Evolutionary conservation across 441 rosid genomes (phyloP).

Genomic region (Melastoma candidum): DNA sequence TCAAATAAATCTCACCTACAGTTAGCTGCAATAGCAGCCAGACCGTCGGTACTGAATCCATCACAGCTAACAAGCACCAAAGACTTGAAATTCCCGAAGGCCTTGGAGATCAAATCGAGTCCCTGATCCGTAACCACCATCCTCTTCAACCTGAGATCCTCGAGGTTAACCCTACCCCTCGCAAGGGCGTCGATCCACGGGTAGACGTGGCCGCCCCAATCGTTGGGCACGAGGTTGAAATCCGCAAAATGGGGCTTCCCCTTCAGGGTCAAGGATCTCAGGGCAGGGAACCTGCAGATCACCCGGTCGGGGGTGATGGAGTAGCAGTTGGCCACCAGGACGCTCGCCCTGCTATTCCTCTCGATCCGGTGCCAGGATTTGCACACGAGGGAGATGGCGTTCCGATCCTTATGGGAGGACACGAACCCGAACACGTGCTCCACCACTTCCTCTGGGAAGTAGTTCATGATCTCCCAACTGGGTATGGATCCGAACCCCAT

Average conservation of each 20-base stretch:
- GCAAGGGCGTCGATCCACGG: conserved; percentile 60
- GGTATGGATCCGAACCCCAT: too few species aligned
- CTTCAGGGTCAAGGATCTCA: conserved; percentile 47
- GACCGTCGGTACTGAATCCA: conserved; percentile 77
- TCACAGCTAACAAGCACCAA: conserved; percentile 76
- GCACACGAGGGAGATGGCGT: conserved; percentile 78
- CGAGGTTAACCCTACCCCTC: conserved; percentile 46
- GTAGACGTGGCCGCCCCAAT: conserved; percentile 68
- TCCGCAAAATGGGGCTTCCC: conserved; percentile 90
- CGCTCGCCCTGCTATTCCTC: conserved; percentile 60
- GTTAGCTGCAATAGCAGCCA: conserved; percentile 49
- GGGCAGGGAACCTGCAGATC: conserved; percentile 41
- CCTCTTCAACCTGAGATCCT: conserved; percentile 64
- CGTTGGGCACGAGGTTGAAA: conserved; percentile 67
- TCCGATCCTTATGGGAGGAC: conserved; percentile 57
- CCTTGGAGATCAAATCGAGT: conserved; percentile 47
- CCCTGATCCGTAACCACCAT: conserved; percentile 72
- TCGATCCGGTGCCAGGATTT: conserved; percentile 68
- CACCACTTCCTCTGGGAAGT: conserved; percentile 58
- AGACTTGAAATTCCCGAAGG: conserved; percentile 56
- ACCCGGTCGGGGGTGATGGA: conserved; percentile 57
- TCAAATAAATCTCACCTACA: conserved; percentile 45
- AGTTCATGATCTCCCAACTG: too few species aligned
- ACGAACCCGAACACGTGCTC: conserved; percentile 76
- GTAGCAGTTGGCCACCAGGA: conserved; percentile 78